Conservation (phyloP, 495 filamentous ascomycete species). For the Amphirosellinia nigrospora region DNA sequence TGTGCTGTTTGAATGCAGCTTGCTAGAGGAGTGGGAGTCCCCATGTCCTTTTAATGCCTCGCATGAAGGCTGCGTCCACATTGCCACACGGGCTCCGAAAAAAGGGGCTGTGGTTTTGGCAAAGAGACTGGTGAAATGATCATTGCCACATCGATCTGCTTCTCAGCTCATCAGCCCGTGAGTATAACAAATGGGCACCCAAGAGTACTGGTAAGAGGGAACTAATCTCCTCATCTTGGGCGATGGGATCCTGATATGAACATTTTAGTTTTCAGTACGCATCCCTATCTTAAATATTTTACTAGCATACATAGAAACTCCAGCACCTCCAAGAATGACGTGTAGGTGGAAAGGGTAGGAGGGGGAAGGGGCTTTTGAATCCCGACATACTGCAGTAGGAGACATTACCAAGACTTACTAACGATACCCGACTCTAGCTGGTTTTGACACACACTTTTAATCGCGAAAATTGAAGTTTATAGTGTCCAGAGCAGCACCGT, state of each 20-base stretch:
- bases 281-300: not conserved
- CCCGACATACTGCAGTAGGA: no score
- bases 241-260: not conserved
- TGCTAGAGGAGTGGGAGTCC: not conserved
- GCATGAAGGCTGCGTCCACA: not conserved
- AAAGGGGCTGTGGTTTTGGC: not conserved
- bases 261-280: not conserved
- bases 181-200: not conserved
- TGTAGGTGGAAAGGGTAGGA: not conserved
- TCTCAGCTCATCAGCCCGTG: not conserved
- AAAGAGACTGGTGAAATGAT: not conserved
- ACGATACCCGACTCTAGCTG: constrained; percentile 18
- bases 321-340: not conserved
- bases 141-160: not conserved
- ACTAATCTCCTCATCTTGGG: not conserved
- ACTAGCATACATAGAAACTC: not conserved
- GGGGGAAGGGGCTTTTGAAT: not conserved
- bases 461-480: constrained; percentile 37
- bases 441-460: constrained; percentile 35
- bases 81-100: not conserved
- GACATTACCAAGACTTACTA: not conserved
- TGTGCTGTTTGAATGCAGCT: no score
- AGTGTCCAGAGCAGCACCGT: constrained; percentile 39
- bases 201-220: not conserved
- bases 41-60: not conserved